These are phyloP conservation scores for Diversispora epigaea DNA, from an alignment of 192 early-diverging fungal genomes.

Conservation along the genomic window DNA sequence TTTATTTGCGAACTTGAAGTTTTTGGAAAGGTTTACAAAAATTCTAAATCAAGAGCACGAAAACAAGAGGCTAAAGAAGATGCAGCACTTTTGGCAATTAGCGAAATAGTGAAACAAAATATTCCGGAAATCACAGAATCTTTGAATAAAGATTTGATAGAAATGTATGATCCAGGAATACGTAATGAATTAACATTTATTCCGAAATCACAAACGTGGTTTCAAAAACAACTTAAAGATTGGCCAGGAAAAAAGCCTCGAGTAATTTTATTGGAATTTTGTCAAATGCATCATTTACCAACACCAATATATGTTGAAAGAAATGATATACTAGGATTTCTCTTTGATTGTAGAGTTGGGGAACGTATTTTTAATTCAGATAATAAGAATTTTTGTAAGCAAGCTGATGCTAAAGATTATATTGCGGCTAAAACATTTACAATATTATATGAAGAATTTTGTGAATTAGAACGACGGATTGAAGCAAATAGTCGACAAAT, in stretches of 20 bases:
- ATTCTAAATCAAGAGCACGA: neutral
- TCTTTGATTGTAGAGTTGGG: neutral
- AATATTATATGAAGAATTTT: neutral
- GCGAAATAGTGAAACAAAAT: neutral
- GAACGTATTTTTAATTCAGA: neutral
- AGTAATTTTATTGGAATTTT: slow-evolving; percentile 4
- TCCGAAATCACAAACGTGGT: neutral
- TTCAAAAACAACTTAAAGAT: slow-evolving; percentile 5
- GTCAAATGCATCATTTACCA: slow-evolving; percentile 10
- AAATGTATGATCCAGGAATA: neutral
- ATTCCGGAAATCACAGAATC: neutral
- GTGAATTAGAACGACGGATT: neutral
- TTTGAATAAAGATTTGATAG: neutral
- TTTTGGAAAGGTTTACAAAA: slow-evolving; percentile 4
- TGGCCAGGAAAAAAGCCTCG: slow-evolving; percentile 1
- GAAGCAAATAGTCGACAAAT: neutral
- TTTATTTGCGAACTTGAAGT: slow-evolving; percentile 15
- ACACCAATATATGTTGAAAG: neutral
- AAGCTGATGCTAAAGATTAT: slow-evolving; percentile 5
- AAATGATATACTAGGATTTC: neutral
- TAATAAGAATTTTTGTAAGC: neutral
- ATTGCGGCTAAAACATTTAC: neutral
- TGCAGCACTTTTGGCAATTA: neutral
- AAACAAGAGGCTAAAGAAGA: slow-evolving; percentile 22
- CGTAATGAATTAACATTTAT: neutral